Base-by-base conservation (phyloP, 768 basidiomycete genomes). In the Basidioascus undulatus region DNA sequence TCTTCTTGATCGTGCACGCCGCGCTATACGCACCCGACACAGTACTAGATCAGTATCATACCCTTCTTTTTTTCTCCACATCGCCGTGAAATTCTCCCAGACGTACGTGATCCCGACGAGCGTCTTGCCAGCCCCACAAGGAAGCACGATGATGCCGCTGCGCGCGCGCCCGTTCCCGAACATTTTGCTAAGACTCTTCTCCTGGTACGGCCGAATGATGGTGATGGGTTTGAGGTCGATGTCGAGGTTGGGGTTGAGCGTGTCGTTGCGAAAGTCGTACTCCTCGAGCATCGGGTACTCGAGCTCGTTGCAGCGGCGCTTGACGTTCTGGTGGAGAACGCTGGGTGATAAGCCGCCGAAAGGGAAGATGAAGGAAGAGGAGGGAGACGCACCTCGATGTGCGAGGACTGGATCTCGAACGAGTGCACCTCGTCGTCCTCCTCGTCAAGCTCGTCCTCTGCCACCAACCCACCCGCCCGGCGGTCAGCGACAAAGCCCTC, bases 81-180 rank as follows among this genome's bases (percentile, higher is more conserved):
- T n/a, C n/a, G n/a, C n/a, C n/a, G n/a, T n/a, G n/a, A n/a, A n/a
- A n/a, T n/a, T n/a, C n/a, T n/a, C n/a, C n/a, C n/a, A n/a, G n/a
- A n/a, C n/a, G n/a, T n/a, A n/a, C 3, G 89, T 96, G 54, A 98
- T 94, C n/a, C 92, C 92, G 9, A 98, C 92, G 5, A 98, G 68
- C 11, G 92, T 98, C 64, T 98, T 98, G 25, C 92, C 92, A 32
- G 92, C 92, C 40, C 92, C 92, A 56, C 92, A 98, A 25, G 92
- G 92, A 18, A 98, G 65, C 2, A 98, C 92, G 47, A 98, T 96
- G 51, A 98, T 96, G 3, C 92, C 92, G 33, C 84, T 92, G 41
- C 92, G 72, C 35, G 92, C 92, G 55, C 92, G 87, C 81, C 86
- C 92, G 57, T 98, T 96, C 40, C 92, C 89, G 59, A 98, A 98